Base-by-base conservation (phyloP, 495 filamentous ascomycete species). In the Xylaria grammica region DNA sequence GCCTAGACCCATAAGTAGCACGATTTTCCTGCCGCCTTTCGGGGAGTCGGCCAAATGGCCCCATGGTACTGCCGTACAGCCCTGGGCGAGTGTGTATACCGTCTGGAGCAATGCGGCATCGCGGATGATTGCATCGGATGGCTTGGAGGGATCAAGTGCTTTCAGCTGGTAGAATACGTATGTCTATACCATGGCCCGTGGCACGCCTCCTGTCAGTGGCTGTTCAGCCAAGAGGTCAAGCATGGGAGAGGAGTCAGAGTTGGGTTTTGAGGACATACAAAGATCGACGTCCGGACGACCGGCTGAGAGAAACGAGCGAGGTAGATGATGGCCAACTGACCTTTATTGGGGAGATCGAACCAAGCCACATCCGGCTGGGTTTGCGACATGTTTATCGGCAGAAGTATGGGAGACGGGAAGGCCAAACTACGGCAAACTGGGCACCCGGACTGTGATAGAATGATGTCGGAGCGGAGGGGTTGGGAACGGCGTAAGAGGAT, bases 51-150 rank as follows among this genome's bases (percentile, higher is more conserved):
- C 85, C 26, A 85, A 77, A 4, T 86, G 78, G 15, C 89, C 89
- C 89, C 89, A 90, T 27, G 86, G 72, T 52, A 91, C 87, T 1
- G 87, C 87, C 1, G 89, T 91, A 29, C 86, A 80, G 72, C 90
- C 89, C 73, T 91, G 89, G 15, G 87, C 86, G 4, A 84, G 86
- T 1, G 89, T 86, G 65, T 89, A 91, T 38, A 82, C 81, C 26
- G 84, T 87, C 61, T 87, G 84, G 54, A 91, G 82, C 36, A 90
- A 82, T 49, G 88, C 89, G 3, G 85, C 88, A 67, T 90, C 88
- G 1, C 78, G 81, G 15, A 89, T 81, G 52, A 90, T 87, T 32
- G 80, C 79, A 7, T 84, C 80, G 67, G 84, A 78, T 38, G 85
- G 83, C 27, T 86, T 78, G 30, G 74, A 78, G 65, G 75, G 71